phyloP scores from a whole-genome alignment of 257 asterid species.

The Ilex aquifolium region DNA sequence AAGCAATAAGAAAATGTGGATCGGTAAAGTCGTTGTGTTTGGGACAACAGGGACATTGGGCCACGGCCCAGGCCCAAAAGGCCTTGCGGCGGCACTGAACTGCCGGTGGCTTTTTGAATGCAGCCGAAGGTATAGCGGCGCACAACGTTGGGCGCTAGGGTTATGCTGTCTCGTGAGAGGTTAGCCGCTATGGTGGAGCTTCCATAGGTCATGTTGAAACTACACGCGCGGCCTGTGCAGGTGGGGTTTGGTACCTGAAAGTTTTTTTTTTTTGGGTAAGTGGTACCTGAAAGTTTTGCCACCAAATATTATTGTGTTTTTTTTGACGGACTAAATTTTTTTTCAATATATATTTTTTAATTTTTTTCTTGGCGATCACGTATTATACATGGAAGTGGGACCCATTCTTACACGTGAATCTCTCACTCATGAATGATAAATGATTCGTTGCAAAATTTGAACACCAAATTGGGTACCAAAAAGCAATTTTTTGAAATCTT shows the following conservation, averaged over 20 bases:
- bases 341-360: too few species aligned
- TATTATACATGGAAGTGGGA: too few species aligned
- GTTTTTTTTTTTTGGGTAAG: too few species aligned
- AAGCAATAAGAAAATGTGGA: conserved; percentile 82
- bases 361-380: too few species aligned
- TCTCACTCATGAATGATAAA: too few species aligned
- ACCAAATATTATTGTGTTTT: too few species aligned
- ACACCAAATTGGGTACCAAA: too few species aligned
- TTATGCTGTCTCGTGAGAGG: conserved; percentile 50
- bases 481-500: too few species aligned
- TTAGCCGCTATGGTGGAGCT: conserved; percentile 46
- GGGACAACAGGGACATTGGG: conserved; percentile 52
- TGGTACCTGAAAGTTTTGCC: conserved; percentile 40
- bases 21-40: conserved; percentile 43
- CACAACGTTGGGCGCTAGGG: conserved; percentile 52
- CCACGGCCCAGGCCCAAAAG: conserved; percentile 79
- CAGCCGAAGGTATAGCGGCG: conserved; percentile 58
- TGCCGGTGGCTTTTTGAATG: conserved; percentile 40
- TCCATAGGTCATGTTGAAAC: conserved; percentile 68
- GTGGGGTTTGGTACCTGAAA: conserved; percentile 50
- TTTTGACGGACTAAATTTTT: too few species aligned
- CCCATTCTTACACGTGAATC: too few species aligned
- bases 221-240: conserved; percentile 44
- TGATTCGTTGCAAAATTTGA: too few species aligned
- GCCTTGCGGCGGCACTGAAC: conserved; percentile 64